Evolutionary conservation across 1,284 basidiomycete species (phyloP), one percentile per base, ranked within the genome.

Genomic region (Chalciporus sp.): DNA sequence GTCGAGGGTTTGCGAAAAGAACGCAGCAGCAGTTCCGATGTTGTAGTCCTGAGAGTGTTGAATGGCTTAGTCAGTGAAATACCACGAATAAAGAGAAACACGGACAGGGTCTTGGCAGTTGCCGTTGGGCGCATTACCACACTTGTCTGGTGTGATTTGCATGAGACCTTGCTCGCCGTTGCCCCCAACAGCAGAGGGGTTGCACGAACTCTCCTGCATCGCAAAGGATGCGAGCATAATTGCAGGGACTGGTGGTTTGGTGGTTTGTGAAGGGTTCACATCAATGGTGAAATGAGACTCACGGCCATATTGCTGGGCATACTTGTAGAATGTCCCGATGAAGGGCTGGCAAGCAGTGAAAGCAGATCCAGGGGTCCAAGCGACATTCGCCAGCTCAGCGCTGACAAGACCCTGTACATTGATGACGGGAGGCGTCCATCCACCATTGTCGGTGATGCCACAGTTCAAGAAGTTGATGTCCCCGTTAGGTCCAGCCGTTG

Each of bases 121-220:
- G 7, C 81, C 81, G 12, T 72, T 72, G 3, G 86, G 84, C 0
- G 85, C 85, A 52, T 75, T 81, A 43, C 69, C 78, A 64, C 92
- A 95, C 72, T 95, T 95, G 61, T 90, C 89, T 44, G 74, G 68
- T 14, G 88, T 89, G 62, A 94, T 79, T 72, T 95, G 92, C 92
- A 95, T 94, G 51, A 89, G 70, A 26, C 92, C 94, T 61, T 89
- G 84, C 68, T 94, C 93, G 50, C 91, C 90, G 10, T 77, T 89
- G 23, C 86, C 88, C 53, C 94, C 93, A 43, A 84, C 76, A 6
- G 79, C 82, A n/a, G 73, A 55, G 2, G 86, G 79, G 59, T 88
- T 84, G 76, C 94, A 95, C 44, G 79, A 75, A 41, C 83, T 85
- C 71, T 90, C 88, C 69, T 89, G 86, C 85, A 95, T 88, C 33